phyloP scores from a whole-genome alignment of 345 rosid species.

The Sisymbrium altissimum region DNA sequence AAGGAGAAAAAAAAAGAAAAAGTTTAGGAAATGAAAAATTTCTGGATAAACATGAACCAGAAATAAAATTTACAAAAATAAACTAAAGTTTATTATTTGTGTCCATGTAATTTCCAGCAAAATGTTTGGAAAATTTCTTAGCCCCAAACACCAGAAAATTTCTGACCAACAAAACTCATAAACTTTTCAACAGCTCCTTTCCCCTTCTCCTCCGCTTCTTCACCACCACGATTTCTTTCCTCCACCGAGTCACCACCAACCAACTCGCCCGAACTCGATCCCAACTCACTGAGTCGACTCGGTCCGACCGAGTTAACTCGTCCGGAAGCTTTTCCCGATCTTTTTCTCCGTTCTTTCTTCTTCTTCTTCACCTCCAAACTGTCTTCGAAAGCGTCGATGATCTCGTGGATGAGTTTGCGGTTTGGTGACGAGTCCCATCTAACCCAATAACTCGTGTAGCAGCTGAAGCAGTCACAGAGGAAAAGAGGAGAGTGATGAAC shows the following conservation, averaged over 20 bases:
- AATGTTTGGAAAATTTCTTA: slow-evolving; percentile 15
- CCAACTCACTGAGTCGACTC: slow-evolving; percentile 32
- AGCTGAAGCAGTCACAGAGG: slow-evolving; percentile 61
- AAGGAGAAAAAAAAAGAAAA: neutral
- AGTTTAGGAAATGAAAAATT: neutral
- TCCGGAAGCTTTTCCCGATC: slow-evolving; percentile 5
- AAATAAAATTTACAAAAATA: slow-evolving; percentile 14
- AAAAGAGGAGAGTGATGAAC: slow-evolving; percentile 50
- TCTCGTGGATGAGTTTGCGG: slow-evolving; percentile 63
- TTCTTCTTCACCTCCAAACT: slow-evolving; percentile 32
- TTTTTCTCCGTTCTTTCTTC: slow-evolving; percentile 45
- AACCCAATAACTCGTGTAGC: slow-evolving; percentile 74
- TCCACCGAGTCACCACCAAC: slow-evolving; percentile 22
- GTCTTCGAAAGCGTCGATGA: slow-evolving; percentile 63
- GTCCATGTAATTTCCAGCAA: neutral
- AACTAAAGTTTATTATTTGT: neutral
- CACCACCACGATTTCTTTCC: slow-evolving; percentile 23
- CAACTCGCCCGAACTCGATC: slow-evolving; percentile 12
- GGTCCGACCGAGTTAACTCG: slow-evolving; percentile 21
- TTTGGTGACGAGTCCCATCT: slow-evolving; percentile 74
- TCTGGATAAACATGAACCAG: neutral
- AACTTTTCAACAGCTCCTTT: slow-evolving; percentile 50
- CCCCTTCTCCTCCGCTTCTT: slow-evolving; percentile 38
- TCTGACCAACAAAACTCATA: slow-evolving; percentile 60
- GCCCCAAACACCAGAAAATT: slow-evolving; percentile 57